These are phyloP conservation scores for Cryptococcus wingfieldii DNA, from an alignment of 1,284 basidiomycete genomes.

Conservation along the genomic window DNA sequence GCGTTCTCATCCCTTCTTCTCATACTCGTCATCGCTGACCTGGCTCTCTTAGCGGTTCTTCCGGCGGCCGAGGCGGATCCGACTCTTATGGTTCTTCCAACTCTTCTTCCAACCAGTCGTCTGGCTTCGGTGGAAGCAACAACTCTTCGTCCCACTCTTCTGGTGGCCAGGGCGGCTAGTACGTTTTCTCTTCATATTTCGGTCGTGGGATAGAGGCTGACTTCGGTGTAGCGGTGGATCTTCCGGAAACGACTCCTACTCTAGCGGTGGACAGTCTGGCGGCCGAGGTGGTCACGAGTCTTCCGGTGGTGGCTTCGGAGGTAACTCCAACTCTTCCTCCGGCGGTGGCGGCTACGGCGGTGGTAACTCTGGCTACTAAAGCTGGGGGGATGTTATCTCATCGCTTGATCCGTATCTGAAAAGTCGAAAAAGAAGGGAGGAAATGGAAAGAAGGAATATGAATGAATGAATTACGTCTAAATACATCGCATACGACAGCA, in stretches of 20 bases:
- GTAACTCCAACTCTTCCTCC: no score
- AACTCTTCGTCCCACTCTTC: no score
- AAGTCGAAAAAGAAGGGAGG: background rate
- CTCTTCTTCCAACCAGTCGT: background rate
- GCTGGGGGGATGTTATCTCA: no score
- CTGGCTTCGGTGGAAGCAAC: background rate
- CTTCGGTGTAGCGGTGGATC: no score
- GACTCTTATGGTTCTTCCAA: constrained; percentile 6
- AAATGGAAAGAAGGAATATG: background rate
- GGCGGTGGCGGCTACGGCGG: background rate
- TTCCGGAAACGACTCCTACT: constrained; percentile 1
- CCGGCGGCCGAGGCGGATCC: constrained; percentile 1
- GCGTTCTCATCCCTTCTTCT: no score
- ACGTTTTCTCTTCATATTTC: no score
- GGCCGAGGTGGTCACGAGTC: background rate
- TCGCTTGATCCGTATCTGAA: background rate
- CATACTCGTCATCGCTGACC: no score
- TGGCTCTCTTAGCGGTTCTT: background rate
- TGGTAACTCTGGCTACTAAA: background rate
- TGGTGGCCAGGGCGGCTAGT: no score
- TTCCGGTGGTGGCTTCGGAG: background rate
- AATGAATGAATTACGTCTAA: background rate
- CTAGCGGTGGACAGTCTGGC: background rate
- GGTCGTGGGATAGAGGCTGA: no score
- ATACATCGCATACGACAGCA: no score